Percentiles rank a stretch among this genome's conserved stretches.
Evolutionary conservation across 2,329 filamentous ascomycete genomes (phyloP).

Genomic region (Shiraia sp.): DNA sequence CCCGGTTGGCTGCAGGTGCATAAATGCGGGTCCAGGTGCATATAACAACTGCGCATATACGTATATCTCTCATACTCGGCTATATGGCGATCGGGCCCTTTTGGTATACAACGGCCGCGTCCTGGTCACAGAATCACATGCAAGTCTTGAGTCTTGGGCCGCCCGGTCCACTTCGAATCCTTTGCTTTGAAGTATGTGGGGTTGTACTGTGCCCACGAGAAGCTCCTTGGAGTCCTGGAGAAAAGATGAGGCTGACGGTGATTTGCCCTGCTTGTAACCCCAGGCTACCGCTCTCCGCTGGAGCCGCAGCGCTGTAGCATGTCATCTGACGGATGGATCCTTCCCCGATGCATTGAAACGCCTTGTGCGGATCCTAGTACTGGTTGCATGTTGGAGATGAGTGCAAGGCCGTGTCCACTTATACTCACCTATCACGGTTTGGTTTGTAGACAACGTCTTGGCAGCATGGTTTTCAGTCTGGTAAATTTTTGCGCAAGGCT

Average conservation of each 20-base stretch:
- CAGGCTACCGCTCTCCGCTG: slow-evolving; percentile 30
- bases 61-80: slow-evolving; percentile 29
- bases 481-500: slow-evolving; percentile 24
- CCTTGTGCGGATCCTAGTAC: slow-evolving; percentile 19
- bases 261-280: slow-evolving; percentile 13
- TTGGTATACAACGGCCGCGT: slow-evolving; percentile 23
- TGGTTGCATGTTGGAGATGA: slow-evolving; percentile 20
- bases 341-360: slow-evolving; percentile 21
- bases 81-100: slow-evolving; percentile 39
- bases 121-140: slow-evolving; percentile 36
- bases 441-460: slow-evolving; percentile 20
- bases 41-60: slow-evolving; percentile 35
- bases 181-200: too few relatives aligned
- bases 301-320: slow-evolving; percentile 25
- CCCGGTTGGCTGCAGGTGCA: slow-evolving; percentile 23
- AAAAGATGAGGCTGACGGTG: slow-evolving; percentile 10
- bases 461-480: slow-evolving; percentile 14
- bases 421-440: slow-evolving; percentile 29
- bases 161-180: background rate
- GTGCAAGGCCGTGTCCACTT: slow-evolving; percentile 6
- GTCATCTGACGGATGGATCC: slow-evolving; percentile 20
- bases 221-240: background rate
- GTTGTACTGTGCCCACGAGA: too few relatives aligned
- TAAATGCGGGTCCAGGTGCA: slow-evolving; percentile 30
- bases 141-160: slow-evolving; percentile 16